phyloP scores from a whole-genome alignment of 2,329 filamentous ascomycete species.

The Orbilia oligospora region DNA sequence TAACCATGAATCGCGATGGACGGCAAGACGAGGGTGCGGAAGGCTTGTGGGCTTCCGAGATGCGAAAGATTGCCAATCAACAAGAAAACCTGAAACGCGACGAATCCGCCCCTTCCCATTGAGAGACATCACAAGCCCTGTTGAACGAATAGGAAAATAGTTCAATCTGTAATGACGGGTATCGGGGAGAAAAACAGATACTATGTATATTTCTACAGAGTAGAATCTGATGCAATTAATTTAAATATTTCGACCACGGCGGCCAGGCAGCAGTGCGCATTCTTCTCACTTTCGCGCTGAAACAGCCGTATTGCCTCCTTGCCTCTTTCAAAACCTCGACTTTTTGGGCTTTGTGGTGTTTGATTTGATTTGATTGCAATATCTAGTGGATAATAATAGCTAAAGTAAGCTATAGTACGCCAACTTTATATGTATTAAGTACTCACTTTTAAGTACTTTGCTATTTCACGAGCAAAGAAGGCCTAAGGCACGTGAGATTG shows the following conservation, averaged over 20 bases:
- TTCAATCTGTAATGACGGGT: conserved; percentile 20
- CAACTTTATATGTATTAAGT: too few species aligned
- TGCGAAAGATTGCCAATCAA: conserved; percentile 35
- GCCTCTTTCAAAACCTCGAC: conserved; percentile 31
- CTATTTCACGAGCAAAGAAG: conserved; percentile 7
- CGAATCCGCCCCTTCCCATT: conserved; percentile 14
- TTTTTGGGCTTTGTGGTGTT: background rate
- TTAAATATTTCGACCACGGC: conserved; percentile 26
- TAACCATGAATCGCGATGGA: conserved; percentile 45
- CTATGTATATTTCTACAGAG: conserved; percentile 20
- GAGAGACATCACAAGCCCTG: background rate
- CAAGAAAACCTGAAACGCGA: conserved; percentile 35
- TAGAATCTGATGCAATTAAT: conserved; percentile 38
- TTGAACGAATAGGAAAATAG: conserved; percentile 44
- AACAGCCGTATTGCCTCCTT: conserved; percentile 50
- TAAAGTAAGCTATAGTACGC: background rate
- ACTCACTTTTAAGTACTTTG: conserved; percentile 13
- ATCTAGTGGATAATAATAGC: conserved; percentile 35
- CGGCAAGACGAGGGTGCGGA: conserved; percentile 40
- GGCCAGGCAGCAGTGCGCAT: conserved; percentile 59
- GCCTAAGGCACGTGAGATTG: conserved; percentile 37
- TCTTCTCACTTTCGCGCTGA: conserved; percentile 53
- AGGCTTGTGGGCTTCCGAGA: conserved; percentile 48
- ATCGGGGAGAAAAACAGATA: conserved; percentile 20
- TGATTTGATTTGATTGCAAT: conserved; percentile 19